Conservation (phyloP, 2,329 filamentous ascomycete species). For the Aureobasidium uvarum region DNA sequence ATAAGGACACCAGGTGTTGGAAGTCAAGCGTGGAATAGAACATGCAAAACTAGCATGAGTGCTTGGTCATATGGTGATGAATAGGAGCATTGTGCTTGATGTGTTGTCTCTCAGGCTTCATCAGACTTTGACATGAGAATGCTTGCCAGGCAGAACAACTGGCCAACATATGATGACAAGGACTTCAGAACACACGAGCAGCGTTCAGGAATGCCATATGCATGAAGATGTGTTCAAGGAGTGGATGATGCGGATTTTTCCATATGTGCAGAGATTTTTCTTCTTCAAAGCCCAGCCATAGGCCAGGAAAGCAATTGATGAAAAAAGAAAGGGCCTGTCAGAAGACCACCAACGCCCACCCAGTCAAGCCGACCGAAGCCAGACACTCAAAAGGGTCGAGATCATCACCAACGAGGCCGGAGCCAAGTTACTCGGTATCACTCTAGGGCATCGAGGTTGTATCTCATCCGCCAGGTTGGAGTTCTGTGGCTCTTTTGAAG, state of each 20-base stretch:
- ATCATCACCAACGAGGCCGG: constrained; percentile 29
- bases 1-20: neutral
- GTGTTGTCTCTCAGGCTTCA: neutral
- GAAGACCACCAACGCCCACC: constrained; percentile 30
- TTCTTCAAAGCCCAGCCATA: constrained; percentile 24
- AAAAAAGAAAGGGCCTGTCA: constrained; percentile 29
- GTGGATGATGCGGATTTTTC: neutral
- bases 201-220: neutral
- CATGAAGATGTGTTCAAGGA: neutral
- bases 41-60: neutral
- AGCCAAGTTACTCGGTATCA: constrained; percentile 56
- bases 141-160: neutral
- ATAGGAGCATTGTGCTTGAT: neutral
- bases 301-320: constrained; percentile 20
- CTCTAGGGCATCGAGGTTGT: constrained; percentile 83
- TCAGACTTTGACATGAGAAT: neutral
- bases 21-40: neutral
- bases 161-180: neutral
- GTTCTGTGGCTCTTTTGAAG: constrained; percentile 88
- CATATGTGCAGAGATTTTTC: neutral
- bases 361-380: constrained; percentile 30
- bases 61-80: too few species aligned
- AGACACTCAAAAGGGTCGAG: constrained; percentile 29
- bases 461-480: constrained; percentile 91
- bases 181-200: neutral